Conservation (phyloP, 305 asterid species). For the Nicotiana rustica region DNA sequence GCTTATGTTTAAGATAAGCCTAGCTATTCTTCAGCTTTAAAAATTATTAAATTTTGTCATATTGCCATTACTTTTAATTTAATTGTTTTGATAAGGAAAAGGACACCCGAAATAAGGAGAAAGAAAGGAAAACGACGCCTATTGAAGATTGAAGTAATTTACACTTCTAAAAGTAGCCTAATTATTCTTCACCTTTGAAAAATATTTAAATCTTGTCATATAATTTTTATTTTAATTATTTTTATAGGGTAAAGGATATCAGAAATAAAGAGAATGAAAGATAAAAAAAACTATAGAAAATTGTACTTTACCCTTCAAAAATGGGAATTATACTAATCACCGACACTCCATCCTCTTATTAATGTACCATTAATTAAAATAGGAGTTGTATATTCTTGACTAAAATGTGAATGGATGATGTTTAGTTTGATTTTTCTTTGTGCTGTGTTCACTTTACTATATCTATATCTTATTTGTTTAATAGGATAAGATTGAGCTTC, state of each 20-base stretch:
- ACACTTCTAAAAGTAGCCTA: neutral
- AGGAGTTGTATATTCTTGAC: neutral
- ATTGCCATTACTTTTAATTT: neutral
- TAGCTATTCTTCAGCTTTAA: neutral
- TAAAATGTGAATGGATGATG: slow-evolving; percentile 9
- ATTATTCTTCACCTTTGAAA: neutral
- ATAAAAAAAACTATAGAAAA: neutral
- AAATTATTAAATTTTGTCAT: neutral
- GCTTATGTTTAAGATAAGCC: neutral
- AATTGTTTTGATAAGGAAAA: neutral
- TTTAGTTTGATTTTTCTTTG: neutral
- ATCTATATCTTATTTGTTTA: neutral
- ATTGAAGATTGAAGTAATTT: neutral
- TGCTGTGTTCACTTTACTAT: neutral
- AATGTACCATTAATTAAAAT: neutral
- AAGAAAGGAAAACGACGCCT: neutral
- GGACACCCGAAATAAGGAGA: neutral
- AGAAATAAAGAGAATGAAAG: too few species aligned
- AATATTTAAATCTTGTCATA: neutral
- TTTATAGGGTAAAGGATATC: neutral
- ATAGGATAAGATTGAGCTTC: neutral
- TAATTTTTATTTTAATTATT: too few species aligned
- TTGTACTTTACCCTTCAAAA: neutral
- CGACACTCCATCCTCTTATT: slow-evolving; percentile 19
- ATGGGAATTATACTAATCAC: neutral